These are phyloP conservation scores for Diaporthe longicolla DNA, from an alignment of 2,329 filamentous ascomycete species.

Conservation along the genomic window DNA sequence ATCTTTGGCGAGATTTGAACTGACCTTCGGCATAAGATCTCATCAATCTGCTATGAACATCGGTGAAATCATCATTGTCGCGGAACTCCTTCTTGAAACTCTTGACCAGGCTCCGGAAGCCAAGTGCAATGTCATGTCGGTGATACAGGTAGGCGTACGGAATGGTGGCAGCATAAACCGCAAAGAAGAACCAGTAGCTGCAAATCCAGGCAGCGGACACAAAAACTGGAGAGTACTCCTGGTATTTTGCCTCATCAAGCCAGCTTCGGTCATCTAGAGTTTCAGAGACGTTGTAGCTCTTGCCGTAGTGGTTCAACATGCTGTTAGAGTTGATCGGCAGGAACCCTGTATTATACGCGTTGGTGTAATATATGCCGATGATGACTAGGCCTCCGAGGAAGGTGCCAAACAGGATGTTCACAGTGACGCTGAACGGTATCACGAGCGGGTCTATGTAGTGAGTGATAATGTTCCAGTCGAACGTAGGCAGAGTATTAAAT, in stretches of 20 bases:
- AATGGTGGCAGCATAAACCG: slow-evolving; percentile 66
- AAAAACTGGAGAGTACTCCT: slow-evolving; percentile 47
- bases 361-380: slow-evolving; percentile 49
- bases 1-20: slow-evolving; percentile 16
- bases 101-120: slow-evolving; percentile 62
- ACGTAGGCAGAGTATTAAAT: slow-evolving; percentile 55
- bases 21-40: slow-evolving; percentile 50
- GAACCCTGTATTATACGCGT: slow-evolving; percentile 51
- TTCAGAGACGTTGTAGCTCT: slow-evolving; percentile 59
- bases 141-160: slow-evolving; percentile 67
- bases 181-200: slow-evolving; percentile 69
- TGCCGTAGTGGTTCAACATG: slow-evolving; percentile 64
- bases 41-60: slow-evolving; percentile 63
- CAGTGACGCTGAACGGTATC: slow-evolving; percentile 70
- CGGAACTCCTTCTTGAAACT: slow-evolving; percentile 58
- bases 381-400: slow-evolving; percentile 68
- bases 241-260: slow-evolving; percentile 46
- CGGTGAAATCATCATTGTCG: slow-evolving; percentile 49
- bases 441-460: slow-evolving; percentile 50
- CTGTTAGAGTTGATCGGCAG: slow-evolving; percentile 67
- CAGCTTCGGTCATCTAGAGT: slow-evolving; percentile 38
- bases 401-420: slow-evolving; percentile 73
- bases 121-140: slow-evolving; percentile 64
- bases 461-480: slow-evolving; percentile 49
- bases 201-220: slow-evolving; percentile 43